These are phyloP conservation scores for Triangularia setosa DNA, from an alignment of 2,329 filamentous ascomycete genomes.

Conservation along the genomic window DNA sequence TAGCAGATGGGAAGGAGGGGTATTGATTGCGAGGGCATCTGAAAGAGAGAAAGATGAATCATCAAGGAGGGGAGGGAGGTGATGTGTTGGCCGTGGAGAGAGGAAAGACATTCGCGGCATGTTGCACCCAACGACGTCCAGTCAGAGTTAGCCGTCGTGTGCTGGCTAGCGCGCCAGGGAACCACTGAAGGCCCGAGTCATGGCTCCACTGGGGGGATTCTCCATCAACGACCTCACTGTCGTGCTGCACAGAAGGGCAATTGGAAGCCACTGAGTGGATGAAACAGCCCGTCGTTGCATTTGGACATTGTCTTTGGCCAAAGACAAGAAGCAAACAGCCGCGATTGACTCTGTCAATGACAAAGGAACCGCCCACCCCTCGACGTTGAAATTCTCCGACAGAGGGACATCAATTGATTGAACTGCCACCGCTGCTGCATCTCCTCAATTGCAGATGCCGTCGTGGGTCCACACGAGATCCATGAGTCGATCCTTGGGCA, in stretches of 20 bases:
- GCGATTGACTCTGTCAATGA: not conserved
- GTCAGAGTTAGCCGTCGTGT: not conserved
- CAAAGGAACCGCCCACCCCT: not conserved
- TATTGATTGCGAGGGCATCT: not conserved
- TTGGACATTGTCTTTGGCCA: not conserved
- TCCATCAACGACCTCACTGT: not conserved
- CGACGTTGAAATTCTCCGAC: not conserved
- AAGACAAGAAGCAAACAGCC: not conserved
- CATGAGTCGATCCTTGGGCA: constrained; percentile 3
- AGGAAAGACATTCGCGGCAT: not conserved
- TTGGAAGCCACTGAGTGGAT: not conserved
- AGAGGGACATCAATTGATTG: not conserved
- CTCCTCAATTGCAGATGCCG: not conserved
- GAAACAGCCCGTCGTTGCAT: constrained; percentile 4
- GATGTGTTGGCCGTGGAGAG: not conserved
- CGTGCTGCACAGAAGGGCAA: constrained; percentile 3
- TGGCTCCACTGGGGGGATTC: constrained; percentile 1
- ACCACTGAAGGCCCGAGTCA: not conserved
- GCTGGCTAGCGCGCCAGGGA: constrained; percentile 8
- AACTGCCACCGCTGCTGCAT: not conserved
- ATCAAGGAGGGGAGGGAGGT: not conserved
- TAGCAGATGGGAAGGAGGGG: not conserved
- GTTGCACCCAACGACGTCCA: not conserved
- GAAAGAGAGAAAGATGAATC: not conserved
- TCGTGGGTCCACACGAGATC: not conserved